A percentile compares a stretch with the other conserved stretches of the same genome.
Conservation (phyloP, 2,329 filamentous ascomycete species). For the Aspergillus phoenicis region DNA sequence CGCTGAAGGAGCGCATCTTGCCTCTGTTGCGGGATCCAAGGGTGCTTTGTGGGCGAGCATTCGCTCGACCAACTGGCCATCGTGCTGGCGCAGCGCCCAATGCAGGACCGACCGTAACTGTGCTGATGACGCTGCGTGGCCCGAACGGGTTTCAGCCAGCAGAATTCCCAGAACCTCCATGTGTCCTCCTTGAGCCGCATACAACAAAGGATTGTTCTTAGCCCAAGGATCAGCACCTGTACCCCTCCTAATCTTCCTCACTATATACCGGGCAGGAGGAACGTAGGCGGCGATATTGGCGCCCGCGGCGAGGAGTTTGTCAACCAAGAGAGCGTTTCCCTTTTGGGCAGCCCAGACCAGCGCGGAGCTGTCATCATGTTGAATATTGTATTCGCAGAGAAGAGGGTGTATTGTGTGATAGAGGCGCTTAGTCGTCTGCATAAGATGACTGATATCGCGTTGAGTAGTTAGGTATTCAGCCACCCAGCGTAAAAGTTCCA, state of each 20-base stretch:
- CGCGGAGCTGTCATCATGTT: not conserved
- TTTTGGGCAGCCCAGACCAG: slow-evolving; percentile 8
- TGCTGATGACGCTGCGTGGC: not conserved
- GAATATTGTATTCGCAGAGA: slow-evolving; percentile 11
- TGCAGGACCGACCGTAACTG: slow-evolving; percentile 12
- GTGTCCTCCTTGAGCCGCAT: not conserved
- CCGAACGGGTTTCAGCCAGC: not conserved
- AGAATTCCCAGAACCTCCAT: not conserved
- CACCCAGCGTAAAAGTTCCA: no score
- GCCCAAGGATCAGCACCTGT: not conserved
- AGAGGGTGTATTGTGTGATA: slow-evolving; percentile 1
- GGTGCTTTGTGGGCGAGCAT: slow-evolving; percentile 7
- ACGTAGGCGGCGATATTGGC: slow-evolving; percentile 5
- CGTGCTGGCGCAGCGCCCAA: slow-evolving; percentile 8
- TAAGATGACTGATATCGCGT: not conserved
- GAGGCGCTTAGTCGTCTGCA: not conserved
- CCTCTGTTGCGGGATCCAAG: not conserved
- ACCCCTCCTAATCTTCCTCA: not conserved
- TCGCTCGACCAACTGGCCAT: slow-evolving; percentile 3
- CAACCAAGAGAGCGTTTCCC: not conserved
- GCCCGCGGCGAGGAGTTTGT: slow-evolving; percentile 4
- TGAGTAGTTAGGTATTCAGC: no score
- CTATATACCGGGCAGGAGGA: not conserved
- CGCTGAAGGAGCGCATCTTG: not conserved
- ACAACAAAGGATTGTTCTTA: not conserved